Base-by-base conservation (phyloP, 805 yeast species). In the Lipomyces spencermartinsiae region DNA sequence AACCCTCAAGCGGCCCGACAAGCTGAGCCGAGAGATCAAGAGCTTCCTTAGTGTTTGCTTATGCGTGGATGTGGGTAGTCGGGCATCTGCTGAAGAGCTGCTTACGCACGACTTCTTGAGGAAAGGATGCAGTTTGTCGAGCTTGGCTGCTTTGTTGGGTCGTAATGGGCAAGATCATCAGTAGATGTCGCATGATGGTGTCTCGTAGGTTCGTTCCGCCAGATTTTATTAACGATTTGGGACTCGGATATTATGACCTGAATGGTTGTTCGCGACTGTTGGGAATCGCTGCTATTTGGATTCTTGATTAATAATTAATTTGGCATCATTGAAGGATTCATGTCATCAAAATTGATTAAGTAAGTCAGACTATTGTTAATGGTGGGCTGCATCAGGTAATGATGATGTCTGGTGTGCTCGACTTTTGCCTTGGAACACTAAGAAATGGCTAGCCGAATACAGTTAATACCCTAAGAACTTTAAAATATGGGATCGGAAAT, bases 1-100 rank as follows among this genome's bases (percentile, higher is more conserved):
- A 6, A 87, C 88, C 75, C 81, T 90, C 72, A 89, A 88, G 76
- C 76, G 79, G 85, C 93, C 94, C 1, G 92, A 88, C 64, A 74
- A 82, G 51, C 81, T 95, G 68, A 87, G 94, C 9, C 83, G 88
- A 66, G 87, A 89, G 43, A 89, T 96, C 67, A 92, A 91, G 82
- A 87, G 90, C 76, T 95, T 95, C 77, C 83, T 95, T 77, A 88
- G 93, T 62, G 92, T 93, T 70, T 93, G 98, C 81, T 83, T 95
- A 33, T 92, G 97, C 80, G 98, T 94, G 49, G 98, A 96, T 78
- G 97, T 93, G 56, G 86, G 90, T 74, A 90, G 89, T 76, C 86
- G 99, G 74, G 98, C 98, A 0, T 85, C 89, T 19, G 92, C 98
- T 5, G 93, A 90, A 74, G 98, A 94, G 77, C 83, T 95, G 63